phyloP scores from a whole-genome alignment of 495 filamentous ascomycete species.

The Penicillium malachiteum region DNA sequence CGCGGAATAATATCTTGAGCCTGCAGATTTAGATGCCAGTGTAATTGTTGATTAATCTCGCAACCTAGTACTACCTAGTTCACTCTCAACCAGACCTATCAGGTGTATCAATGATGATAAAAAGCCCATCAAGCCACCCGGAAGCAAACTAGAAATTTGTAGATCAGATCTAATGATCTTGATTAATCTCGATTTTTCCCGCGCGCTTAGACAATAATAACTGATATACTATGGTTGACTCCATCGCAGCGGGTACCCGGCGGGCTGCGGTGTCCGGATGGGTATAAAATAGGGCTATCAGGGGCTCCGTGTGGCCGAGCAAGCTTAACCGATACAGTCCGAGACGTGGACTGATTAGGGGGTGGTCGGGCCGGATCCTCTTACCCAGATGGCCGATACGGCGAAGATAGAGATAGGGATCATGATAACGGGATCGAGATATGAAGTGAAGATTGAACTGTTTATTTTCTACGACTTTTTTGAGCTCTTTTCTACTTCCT shows the following conservation, averaged over 20 bases:
- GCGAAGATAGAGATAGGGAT: no score
- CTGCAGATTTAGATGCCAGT: no score
- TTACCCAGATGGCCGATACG: not conserved
- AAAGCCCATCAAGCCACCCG: not conserved
- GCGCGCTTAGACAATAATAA: not conserved
- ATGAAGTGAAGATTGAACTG: no score
- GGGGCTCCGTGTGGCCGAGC: slow-evolving; percentile 40
- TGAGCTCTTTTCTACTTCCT: no score
- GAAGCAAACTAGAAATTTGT: not conserved
- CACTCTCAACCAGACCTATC: no score
- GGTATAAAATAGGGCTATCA: not conserved
- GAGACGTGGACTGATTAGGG: slow-evolving; percentile 9
- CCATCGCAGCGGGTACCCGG: not conserved
- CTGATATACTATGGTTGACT: not conserved
- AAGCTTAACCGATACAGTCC: slow-evolving; percentile 31
- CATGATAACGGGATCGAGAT: no score
- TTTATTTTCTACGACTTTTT: no score
- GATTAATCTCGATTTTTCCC: not conserved
- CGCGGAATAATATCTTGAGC: no score
- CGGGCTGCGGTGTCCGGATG: not conserved
- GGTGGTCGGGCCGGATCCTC: slow-evolving; percentile 9
- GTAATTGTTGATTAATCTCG: no score
- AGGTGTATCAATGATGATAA: no score
- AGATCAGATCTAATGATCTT: not conserved
- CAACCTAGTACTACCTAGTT: no score